These are phyloP conservation scores for Eimeria necatrix DNA, from an alignment of 169 alveolate species.

Conservation along the genomic window DNA sequence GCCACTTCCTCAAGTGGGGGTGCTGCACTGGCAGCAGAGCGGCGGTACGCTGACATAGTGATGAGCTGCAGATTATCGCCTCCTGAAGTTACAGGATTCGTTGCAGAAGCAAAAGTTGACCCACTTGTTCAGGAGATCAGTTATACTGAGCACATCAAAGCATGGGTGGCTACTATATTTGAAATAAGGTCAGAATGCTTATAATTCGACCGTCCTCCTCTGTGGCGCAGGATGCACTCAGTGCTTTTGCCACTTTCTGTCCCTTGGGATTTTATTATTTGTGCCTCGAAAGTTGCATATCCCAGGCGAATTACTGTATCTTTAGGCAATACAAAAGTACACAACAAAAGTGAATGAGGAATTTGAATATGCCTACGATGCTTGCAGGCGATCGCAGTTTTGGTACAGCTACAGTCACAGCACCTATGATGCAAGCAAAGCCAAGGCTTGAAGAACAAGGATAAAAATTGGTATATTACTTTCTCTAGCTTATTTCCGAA, in stretches of 20 bases:
- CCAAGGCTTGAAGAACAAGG: too few species aligned
- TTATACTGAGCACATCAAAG: constrained; percentile 76
- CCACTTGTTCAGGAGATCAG: constrained; percentile 74
- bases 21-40: constrained; percentile 80
- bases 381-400: constrained; percentile 39
- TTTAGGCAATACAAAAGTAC: too few species aligned
- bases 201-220: background rate
- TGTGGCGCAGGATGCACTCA: too few species aligned
- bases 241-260: too few species aligned
- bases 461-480: too few species aligned
- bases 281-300: too few species aligned
- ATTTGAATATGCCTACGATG: background rate
- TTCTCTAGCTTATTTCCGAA: too few species aligned
- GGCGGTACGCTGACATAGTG: constrained; percentile 80
- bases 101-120: constrained; percentile 80
- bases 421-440: background rate
- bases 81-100: constrained; percentile 74
- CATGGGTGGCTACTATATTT: constrained; percentile 74
- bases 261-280: too few species aligned
- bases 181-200: constrained; percentile 67
- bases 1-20: constrained; percentile 33
- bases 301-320: too few species aligned
- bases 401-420: constrained; percentile 41
- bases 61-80: constrained; percentile 74
- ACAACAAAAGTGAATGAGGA: too few species aligned